A percentile compares a stretch with the other conserved stretches of the same genome.
Conservation (phyloP, 2,329 filamentous ascomycete species). For the Chaetomium strumarium region DNA sequence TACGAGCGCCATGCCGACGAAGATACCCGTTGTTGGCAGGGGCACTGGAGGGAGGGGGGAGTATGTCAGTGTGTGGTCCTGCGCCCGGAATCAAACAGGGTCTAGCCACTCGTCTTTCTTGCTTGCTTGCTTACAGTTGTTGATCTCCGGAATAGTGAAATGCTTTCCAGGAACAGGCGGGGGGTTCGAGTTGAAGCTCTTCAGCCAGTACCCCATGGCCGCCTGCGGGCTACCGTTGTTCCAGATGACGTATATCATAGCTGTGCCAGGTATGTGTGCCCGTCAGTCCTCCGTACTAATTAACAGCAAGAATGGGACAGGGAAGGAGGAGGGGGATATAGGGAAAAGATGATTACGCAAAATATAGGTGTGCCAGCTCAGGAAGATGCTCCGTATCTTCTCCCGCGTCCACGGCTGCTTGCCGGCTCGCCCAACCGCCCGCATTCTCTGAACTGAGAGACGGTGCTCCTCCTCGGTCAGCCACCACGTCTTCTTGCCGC, state of each 20-base stretch:
- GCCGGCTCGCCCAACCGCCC: not conserved
- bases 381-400: not conserved
- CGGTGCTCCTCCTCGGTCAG: not conserved
- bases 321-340: not conserved
- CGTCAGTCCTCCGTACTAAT: not conserved
- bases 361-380: constrained; percentile 1
- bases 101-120: no score
- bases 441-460: not conserved
- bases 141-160: not conserved
- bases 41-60: no score
- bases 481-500: not conserved
- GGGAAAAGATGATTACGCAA: not conserved
- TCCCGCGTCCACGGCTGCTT: not conserved
- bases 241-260: not conserved
- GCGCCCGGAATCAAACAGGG: no score
- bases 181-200: not conserved
- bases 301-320: not conserved
- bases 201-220: constrained; percentile 1
- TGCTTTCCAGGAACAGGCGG: not conserved
- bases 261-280: not conserved
- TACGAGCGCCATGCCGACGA: not conserved
- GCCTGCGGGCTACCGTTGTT: not conserved
- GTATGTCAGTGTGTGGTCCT: not conserved
- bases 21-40: not conserved
- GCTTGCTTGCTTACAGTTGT: not conserved